These are phyloP conservation scores for Thalassiosira mediterranea DNA, from an alignment of 352 stramenopile genomes.

Conservation along the genomic window DNA sequence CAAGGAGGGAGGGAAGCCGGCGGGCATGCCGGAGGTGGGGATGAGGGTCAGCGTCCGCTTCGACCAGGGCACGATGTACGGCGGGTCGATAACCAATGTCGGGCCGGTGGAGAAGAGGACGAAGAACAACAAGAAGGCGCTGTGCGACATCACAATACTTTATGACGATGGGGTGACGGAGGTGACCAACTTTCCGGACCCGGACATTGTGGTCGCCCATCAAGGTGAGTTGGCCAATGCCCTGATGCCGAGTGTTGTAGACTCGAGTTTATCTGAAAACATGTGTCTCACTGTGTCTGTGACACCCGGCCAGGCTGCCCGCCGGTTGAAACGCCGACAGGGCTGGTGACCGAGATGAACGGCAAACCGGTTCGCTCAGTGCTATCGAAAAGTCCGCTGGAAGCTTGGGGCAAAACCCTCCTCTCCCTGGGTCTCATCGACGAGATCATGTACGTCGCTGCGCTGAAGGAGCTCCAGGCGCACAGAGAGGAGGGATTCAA, in stretches of 20 bases:
- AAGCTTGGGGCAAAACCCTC: slow-evolving; percentile 81
- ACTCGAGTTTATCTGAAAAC: not conserved
- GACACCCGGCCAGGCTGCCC: slow-evolving; percentile 31
- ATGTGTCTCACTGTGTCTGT: too few species aligned
- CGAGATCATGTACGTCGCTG: slow-evolving; percentile 77
- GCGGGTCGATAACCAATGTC: slow-evolving; percentile 66
- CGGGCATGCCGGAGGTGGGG: slow-evolving; percentile 54
- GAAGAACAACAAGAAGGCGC: slow-evolving; percentile 40
- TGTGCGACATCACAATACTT: slow-evolving; percentile 67
- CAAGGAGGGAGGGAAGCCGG: slow-evolving; percentile 17
- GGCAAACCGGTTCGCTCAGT: slow-evolving; percentile 73
- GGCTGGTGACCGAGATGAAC: slow-evolving; percentile 65
- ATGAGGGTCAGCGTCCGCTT: slow-evolving; percentile 79
- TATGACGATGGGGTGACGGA: slow-evolving; percentile 83
- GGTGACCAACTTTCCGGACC: slow-evolving; percentile 73
- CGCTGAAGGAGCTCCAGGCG: slow-evolving; percentile 48
- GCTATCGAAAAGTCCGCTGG: slow-evolving; percentile 64
- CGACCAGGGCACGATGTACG: slow-evolving; percentile 65
- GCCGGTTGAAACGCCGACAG: slow-evolving; percentile 40
- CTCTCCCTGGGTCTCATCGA: slow-evolving; percentile 80
- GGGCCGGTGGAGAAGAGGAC: slow-evolving; percentile 39
- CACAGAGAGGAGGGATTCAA: slow-evolving; percentile 45
- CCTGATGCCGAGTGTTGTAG: not conserved
- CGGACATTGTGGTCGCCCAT: slow-evolving; percentile 73
- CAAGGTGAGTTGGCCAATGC: slow-evolving; percentile 69